Evolutionary conservation across 176 grass and related monocot species (phyloP).

Genomic region (Hsuehochloa calcarea): DNA sequence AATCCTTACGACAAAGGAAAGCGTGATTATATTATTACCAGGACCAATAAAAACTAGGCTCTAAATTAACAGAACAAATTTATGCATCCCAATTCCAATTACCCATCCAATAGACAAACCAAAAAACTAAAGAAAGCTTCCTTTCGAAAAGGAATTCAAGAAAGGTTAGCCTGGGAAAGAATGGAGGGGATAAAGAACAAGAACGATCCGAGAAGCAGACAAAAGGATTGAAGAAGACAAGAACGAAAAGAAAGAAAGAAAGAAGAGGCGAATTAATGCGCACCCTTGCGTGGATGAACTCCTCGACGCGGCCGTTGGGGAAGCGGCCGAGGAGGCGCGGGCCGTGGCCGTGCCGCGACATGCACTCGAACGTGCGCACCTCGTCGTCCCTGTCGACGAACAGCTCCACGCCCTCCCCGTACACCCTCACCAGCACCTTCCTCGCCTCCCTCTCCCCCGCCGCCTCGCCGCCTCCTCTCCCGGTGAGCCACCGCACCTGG

Average conservation of each 20-base stretch:
- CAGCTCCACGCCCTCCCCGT: constrained; percentile 60
- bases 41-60: not conserved
- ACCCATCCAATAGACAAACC: not conserved
- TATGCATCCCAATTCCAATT: not conserved
- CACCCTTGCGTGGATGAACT: constrained; percentile 81
- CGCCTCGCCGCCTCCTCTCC: not conserved
- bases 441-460: constrained; percentile 1
- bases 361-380: constrained; percentile 72
- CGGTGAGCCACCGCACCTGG: constrained; percentile 51
- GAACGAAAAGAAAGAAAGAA: not conserved
- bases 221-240: not conserved
- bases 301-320: constrained; percentile 68
- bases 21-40: not conserved
- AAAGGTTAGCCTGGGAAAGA: not conserved
- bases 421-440: constrained; percentile 65
- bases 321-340: constrained; percentile 65
- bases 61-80: not conserved
- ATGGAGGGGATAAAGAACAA: not conserved
- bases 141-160: not conserved
- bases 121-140: not conserved
- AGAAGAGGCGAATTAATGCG: not conserved
- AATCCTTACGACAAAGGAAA: no score
- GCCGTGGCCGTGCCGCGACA: constrained; percentile 68
- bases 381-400: constrained; percentile 67
- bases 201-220: constrained; percentile 9